Evolutionary conservation across 2,329 filamentous ascomycete species (phyloP).

Genomic region (Mariannaea elegans): DNA sequence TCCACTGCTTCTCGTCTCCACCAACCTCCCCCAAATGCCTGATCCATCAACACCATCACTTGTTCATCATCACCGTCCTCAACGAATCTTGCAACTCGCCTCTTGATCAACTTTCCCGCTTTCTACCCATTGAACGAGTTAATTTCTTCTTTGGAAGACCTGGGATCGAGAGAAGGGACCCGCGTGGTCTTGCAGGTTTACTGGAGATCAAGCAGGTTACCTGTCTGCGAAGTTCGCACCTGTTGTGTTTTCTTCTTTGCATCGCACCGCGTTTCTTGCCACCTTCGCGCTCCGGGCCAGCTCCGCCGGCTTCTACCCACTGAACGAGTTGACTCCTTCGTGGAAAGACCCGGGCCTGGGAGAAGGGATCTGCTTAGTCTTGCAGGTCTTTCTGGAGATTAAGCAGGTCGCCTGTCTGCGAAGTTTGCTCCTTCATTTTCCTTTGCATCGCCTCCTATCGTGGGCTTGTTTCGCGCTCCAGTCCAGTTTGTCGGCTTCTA

Average conservation of each 20-base stretch:
- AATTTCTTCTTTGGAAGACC: constrained; percentile 14
- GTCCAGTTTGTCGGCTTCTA: constrained; percentile 8
- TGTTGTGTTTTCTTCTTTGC: neutral
- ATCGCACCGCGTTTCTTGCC: neutral
- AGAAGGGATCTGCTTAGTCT: constrained; percentile 10
- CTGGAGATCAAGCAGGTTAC: constrained; percentile 7
- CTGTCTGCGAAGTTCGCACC: constrained; percentile 10
- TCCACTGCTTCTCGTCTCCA: too few species aligned
- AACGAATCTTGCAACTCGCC: too few species aligned
- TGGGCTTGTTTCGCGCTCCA: too few species aligned
- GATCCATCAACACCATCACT: too few species aligned
- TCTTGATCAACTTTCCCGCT: constrained; percentile 10
- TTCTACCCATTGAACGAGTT: constrained; percentile 18
- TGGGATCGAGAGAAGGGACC: constrained; percentile 14
- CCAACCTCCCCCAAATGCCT: too few species aligned
- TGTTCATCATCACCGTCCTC: too few species aligned
- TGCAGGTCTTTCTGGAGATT: constrained; percentile 13
- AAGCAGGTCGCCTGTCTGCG: constrained; percentile 8
- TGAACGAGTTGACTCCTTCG: constrained; percentile 12
- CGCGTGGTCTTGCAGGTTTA: constrained; percentile 6
- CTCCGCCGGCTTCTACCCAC: constrained; percentile 15
- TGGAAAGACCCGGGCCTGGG: constrained; percentile 13
- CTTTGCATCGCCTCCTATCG: too few species aligned
- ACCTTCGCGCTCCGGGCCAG: neutral
- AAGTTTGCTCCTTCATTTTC: constrained; percentile 12